Base-by-base conservation (phyloP, 768 basidiomycete genomes). In the Lactifluus rugatus region DNA sequence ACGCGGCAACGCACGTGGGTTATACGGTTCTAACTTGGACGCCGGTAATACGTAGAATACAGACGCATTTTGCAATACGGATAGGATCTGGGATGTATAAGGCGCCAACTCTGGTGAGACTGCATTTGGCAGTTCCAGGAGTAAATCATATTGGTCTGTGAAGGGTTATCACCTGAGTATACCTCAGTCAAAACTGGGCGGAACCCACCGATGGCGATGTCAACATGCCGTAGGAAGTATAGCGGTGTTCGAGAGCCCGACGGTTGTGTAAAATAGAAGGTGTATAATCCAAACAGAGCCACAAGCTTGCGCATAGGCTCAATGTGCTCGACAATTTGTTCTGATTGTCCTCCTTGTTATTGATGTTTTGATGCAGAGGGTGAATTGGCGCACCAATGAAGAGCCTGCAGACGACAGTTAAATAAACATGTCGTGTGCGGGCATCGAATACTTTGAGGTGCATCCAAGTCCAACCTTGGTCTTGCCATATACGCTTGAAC, bases 381-480 rank as follows among this genome's bases (percentile, higher is more conserved):
- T 39, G 16, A 19, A 23, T 14, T 49, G 32, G 60, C 80, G 45
- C 64, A 88, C 89, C 87, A 41, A 82, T 70, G 67, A 92, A 87
- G 19, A 89, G 70, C 47, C 89, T 74, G 53, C 78, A 71, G 2
- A 81, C 78, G 10, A 81, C 75, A 34, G 73, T 74, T 28, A 91
- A 69, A 69, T 89, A 87, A 0, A 73, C 68, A 47, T 84, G 80
- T 37, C 89, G 79, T 21, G 84, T 74, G 49, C 85, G 77, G 44
- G 75, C 70, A 64, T 92, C 88, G 57, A 86, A 80, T 3, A 84
- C 81, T 67, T 79, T 83, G 72, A 92, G 78, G 66, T 90, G 87
- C 45, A 89, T 69, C 80, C 81, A 88, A 32, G 75, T 72, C 89
- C 89, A 93, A 21, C 86, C 85, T 59, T 79, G 76, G 5, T 72